Conservation (phyloP, 2,329 filamentous ascomycete genomes). For the Sodiomyces alkalinus region DNA sequence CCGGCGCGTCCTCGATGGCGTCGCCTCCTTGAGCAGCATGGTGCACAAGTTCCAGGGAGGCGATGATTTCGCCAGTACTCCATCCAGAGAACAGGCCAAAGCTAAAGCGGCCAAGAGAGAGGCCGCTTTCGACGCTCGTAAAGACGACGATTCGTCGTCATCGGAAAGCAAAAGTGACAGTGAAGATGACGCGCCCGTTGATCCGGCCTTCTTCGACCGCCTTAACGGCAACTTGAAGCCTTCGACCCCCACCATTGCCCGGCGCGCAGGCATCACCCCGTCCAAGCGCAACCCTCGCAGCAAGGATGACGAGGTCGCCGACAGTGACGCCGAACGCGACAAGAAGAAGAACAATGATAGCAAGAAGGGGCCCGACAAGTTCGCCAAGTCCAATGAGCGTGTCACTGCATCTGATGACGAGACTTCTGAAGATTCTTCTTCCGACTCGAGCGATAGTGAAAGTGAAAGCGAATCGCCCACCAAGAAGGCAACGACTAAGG, state of each 20-base stretch:
- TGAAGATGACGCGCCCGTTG: slow-evolving; percentile 1
- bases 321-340: slow-evolving; percentile 24
- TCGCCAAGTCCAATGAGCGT: slow-evolving; percentile 1
- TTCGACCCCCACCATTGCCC: neutral
- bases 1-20: slow-evolving; percentile 6
- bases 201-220: slow-evolving; percentile 1
- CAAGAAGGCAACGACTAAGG: slow-evolving; percentile 6
- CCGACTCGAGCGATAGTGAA: slow-evolving; percentile 14
- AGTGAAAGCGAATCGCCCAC: slow-evolving; percentile 13
- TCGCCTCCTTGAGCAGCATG: slow-evolving; percentile 5
- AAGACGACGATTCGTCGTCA: slow-evolving; percentile 4
- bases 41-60: slow-evolving; percentile 3
- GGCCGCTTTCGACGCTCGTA: slow-evolving; percentile 7
- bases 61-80: slow-evolving; percentile 1
- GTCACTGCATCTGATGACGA: neutral
- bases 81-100: slow-evolving; percentile 7
- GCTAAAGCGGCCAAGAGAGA: slow-evolving; percentile 8
- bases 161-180: slow-evolving; percentile 15
- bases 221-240: slow-evolving; percentile 5
- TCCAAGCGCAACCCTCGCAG: slow-evolving; percentile 10
- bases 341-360: slow-evolving; percentile 6
- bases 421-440: neutral
- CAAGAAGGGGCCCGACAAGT: slow-evolving; percentile 9
- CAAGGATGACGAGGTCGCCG: slow-evolving; percentile 24
- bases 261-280: slow-evolving; percentile 4